Percentiles rank a stretch among this genome's conserved stretches.
phyloP scores from a whole-genome alignment of 2,329 filamentous ascomycete species.

The Colletotrichum theobromicola region DNA sequence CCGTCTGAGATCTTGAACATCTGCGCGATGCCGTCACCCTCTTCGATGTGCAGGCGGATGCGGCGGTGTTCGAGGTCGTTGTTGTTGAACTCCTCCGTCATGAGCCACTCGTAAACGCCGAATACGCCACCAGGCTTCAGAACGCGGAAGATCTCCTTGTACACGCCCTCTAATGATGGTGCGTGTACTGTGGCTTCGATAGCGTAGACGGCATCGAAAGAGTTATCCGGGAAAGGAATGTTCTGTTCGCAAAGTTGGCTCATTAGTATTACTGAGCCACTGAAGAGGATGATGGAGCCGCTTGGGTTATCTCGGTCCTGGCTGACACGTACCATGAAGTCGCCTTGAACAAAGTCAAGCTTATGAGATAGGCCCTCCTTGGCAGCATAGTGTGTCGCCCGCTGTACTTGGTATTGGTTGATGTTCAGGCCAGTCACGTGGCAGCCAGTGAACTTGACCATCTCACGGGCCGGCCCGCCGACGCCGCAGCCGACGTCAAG shows the following conservation, averaged over 20 bases:
- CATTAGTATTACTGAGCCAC: not conserved
- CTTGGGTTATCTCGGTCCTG: not conserved
- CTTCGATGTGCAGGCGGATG: constrained; percentile 89
- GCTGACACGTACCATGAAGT: constrained; percentile 74
- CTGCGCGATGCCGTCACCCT: constrained; percentile 91
- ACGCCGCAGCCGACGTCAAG: constrained; percentile 95
- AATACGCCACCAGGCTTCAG: constrained; percentile 92
- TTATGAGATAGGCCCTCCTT: constrained; percentile 80
- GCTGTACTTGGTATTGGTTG: constrained; percentile 96
- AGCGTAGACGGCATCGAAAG: constrained; percentile 90
- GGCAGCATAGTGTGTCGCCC: constrained; percentile 81
- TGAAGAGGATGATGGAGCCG: not conserved
- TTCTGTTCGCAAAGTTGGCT: constrained; percentile 53
- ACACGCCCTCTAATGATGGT: constrained; percentile 84
- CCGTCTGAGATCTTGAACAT: constrained; percentile 87
- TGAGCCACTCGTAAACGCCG: constrained; percentile 95
- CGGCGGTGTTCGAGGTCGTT: constrained; percentile 80
- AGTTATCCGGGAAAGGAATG: constrained; percentile 89
- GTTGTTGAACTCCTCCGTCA: constrained; percentile 94
- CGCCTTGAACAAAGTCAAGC: constrained; percentile 84
- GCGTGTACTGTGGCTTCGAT: constrained; percentile 95
- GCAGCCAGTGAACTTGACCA: constrained; percentile 87
- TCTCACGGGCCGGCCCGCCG: constrained; percentile 91
- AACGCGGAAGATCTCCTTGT: constrained; percentile 88
- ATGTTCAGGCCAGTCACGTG: constrained; percentile 92